Evolutionary conservation across 129 eudicot species (phyloP).

Genomic region (sunflower (Helianthus annuus)): HanXRQr2.0-SUNRISE NC_035435.2:113268648-113269147

Average conservation of each 20-base stretch:
- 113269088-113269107: no score
- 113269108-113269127: no score
- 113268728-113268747: conserved; percentile 66
- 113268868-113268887: conserved; percentile 56
- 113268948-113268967: conserved; percentile 54
- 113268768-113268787: conserved; percentile 65
- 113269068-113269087: no score
- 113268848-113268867: conserved; percentile 57
- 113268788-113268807: conserved; percentile 22
- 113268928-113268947: conserved; percentile 55
- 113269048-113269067: no score
- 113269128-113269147: no score
- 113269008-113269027: no score
- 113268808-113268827: conserved; percentile 9
- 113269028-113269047: no score
- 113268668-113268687: conserved; percentile 73
- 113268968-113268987: conserved; percentile 63
- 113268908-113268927: conserved; percentile 56
- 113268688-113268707: conserved; percentile 81
- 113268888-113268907: conserved; percentile 44
- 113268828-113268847: conserved; percentile 18
- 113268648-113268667: conserved; percentile 62
- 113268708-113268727: conserved; percentile 55
- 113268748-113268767: conserved; percentile 56
- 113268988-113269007: not conserved